phyloP scores from a whole-genome alignment of 2,329 filamentous ascomycete genomes.

The Xylariaceae sp. region DNA sequence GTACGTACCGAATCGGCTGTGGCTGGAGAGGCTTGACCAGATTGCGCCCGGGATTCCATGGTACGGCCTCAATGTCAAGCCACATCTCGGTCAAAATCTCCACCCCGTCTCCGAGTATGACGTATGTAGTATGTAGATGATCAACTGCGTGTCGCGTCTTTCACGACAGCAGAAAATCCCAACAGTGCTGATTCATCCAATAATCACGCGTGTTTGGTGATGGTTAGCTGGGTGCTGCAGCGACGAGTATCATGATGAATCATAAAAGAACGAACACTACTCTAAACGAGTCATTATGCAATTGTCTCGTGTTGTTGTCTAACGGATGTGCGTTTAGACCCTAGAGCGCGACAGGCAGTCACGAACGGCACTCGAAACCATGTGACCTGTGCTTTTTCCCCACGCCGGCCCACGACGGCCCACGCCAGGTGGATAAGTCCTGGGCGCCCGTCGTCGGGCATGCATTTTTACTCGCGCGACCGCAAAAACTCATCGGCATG shows the following conservation, averaged over 20 bases:
- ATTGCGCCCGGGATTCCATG: background rate
- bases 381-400: slow-evolving; percentile 20
- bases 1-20: background rate
- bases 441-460: background rate
- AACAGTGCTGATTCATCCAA: slow-evolving; percentile 1
- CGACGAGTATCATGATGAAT: background rate
- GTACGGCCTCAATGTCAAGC: background rate
- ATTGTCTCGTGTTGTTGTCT: background rate
- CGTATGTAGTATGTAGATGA: slow-evolving; percentile 7
- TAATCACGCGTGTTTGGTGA: background rate
- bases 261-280: background rate
- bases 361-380: slow-evolving; percentile 27
- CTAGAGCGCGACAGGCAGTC: slow-evolving; percentile 20
- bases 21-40: background rate
- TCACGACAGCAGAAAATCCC: background rate
- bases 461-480: slow-evolving; percentile 2
- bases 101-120: slow-evolving; percentile 6
- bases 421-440: background rate
- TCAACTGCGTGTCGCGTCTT: slow-evolving; percentile 13
- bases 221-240: background rate
- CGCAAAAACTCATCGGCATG: background rate
- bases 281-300: background rate
- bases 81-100: background rate
- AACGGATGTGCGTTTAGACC: background rate
- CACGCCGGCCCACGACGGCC: background rate